Base-by-base conservation (phyloP, 768 basidiomycete genomes). In the Lentinula guzmanii region DNA sequence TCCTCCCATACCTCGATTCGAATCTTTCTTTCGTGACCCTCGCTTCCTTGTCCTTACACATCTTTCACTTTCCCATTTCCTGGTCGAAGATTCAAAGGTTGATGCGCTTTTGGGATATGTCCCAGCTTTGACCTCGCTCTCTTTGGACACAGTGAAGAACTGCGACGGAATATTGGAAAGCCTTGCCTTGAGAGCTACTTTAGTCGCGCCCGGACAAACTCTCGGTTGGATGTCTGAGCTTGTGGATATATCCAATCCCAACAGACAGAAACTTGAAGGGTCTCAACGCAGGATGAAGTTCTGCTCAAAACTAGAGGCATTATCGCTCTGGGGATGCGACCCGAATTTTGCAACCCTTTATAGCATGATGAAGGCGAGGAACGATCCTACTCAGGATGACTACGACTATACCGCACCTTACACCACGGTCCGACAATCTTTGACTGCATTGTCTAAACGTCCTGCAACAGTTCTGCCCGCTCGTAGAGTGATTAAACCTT, bases 1-100 rank as follows among this genome's bases (percentile, higher is more conserved):
- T 7, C 60, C 72, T 13, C 77, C 79, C 5, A 70, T 85, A 58
- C 80, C 81, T 42, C 76, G 78, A 34, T 74, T 82, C 33, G 82
- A 84, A 68, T 76, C 72, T 41, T 72, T 86, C 61, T 82, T 85
- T 67, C 79, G 79, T 58, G 82, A 86, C 69, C 83, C 84, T 5
- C 82, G 82, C 54, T 76, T 85, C 33, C 77, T 74, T 3, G 66
- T 72, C 59, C 72, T 86, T 41, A 81, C 81, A 34, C 76, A 81
- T 63, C 77, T 86, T 61, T 79, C 80, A 16, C 65, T 86, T 51
- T 77, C 80, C 43, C 73, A 76, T 54, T 81, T 81, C 68, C 70
- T 72, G 52, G 73, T 85, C 62, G 58, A 39, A 37, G 45, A 59
- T 13, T 74, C 73, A 62, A 72, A 68, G 55, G 66, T 70, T 18